phyloP scores from a whole-genome alignment of 331 rosid species.

The Pyrus hybrid region DNA sequence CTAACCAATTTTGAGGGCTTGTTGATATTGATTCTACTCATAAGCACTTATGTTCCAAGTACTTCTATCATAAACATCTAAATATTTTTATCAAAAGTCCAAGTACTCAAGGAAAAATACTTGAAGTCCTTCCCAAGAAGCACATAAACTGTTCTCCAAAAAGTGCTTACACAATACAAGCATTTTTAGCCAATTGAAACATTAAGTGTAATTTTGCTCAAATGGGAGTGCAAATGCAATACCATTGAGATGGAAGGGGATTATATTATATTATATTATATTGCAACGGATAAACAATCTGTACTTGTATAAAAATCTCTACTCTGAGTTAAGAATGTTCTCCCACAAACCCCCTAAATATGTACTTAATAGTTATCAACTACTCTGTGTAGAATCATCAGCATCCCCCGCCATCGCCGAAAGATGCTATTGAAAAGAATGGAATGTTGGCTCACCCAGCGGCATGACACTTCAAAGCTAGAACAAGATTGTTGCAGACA shows the following conservation, averaged over 20 bases:
- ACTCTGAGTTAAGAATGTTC: neutral
- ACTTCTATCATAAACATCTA: too few species aligned
- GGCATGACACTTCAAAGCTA: neutral
- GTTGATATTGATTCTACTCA: too few species aligned
- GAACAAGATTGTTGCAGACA: slow-evolving; percentile 6
- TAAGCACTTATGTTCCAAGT: too few species aligned
- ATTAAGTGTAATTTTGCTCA: too few species aligned
- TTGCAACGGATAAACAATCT: neutral
- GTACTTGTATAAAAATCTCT: neutral
- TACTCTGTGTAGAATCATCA: neutral
- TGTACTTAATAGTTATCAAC: neutral
- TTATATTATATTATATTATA: neutral
- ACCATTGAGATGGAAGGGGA: neutral
- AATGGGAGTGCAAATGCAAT: neutral
- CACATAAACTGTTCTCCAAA: too few species aligned
- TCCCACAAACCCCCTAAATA: neutral
- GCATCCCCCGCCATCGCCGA: neutral
- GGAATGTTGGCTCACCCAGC: neutral
- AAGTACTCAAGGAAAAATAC: too few species aligned
- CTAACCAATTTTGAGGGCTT: too few species aligned
- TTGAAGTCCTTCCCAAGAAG: too few species aligned
- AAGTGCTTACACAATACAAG: too few species aligned
- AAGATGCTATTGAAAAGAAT: neutral
- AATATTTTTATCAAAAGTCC: too few species aligned
- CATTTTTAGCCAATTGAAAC: too few species aligned